Evolutionary conservation across 306 rosid species (phyloP), one percentile per base, ranked within the genome.

Genomic region (Prunus armeniaca): DNA sequence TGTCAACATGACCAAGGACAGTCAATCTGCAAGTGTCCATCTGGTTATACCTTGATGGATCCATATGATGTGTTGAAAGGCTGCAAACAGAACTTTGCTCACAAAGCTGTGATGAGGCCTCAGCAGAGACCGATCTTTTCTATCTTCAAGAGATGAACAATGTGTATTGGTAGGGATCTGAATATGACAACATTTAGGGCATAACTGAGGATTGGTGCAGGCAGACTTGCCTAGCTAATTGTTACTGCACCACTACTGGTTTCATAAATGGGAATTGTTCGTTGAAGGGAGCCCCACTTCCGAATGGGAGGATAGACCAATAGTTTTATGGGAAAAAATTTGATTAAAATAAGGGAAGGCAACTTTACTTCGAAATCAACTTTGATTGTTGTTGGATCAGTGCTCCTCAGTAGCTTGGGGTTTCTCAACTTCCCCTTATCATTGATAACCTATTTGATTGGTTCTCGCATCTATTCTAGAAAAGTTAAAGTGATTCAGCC

Each of bases 81-180:
- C 18, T 81, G 88, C 68, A 84, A 75, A 72, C 73, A 28, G n/a
- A 20, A 1, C 54, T 81, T 78, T 66, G n/a, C 74, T n/a, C 83
- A 22, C 88, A 84, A 58, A 84, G 81, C 12, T 81, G 83, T 61
- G 85, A 78, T 60, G 52, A 5, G 30, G 25, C 52, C n/a, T 79
- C 22, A 1, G 11, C 64, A 7, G 79, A 81, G 20, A 50, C 34
- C 0, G 70, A 75, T 71, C 22, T 0, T 50, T 84, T 84, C 12
- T n/a, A 52, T 2, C 18, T 82, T 11, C 2, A 9, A 6, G 0
- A 24, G 24, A 52, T 81, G 73, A 22, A 6, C 3, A 52, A 38
- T 19, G 5, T 19, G 8, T 41, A 82, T 64, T 68, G 83, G 80
- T 55, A 60, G 9, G 1, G 0, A 0, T 3, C 54, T 3, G 77